Conservation (phyloP, 768 basidiomycete genomes). For the Lentinula boryana region DNA sequence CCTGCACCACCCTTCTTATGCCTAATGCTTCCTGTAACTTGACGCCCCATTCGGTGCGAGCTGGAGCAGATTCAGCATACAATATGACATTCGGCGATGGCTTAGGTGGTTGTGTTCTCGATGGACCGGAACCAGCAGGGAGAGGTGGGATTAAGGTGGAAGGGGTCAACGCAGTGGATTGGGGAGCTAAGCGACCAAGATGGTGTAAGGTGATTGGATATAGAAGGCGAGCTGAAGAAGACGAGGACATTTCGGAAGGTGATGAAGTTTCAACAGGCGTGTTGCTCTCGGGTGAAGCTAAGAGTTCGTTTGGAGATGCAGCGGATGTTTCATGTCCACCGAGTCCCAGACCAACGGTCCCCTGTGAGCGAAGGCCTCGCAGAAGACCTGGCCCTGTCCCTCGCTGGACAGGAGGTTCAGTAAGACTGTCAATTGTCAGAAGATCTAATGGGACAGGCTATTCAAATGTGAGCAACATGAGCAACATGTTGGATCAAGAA, state of each 20-base stretch:
- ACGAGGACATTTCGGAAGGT: conserved; percentile 1
- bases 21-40: conserved; percentile 87
- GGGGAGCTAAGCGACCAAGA: conserved; percentile 53
- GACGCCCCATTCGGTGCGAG: conserved; percentile 80
- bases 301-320: not conserved
- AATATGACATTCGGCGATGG: conserved; percentile 54
- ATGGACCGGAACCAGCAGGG: conserved; percentile 87
- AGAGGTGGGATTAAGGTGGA: conserved; percentile 46
- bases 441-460: conserved; percentile 94
- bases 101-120: conserved; percentile 69
- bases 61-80: conserved; percentile 76
- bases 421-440: conserved; percentile 77
- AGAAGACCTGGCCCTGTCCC: conserved; percentile 54
- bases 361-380: conserved; percentile 42
- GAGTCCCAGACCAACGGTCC: not conserved
- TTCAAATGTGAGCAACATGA: not conserved
- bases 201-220: conserved; percentile 88
- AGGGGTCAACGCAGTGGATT: not conserved
- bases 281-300: not conserved
- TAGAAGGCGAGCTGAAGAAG: conserved; percentile 63
- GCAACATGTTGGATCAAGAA: not conserved
- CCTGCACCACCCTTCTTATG: conserved; percentile 79
- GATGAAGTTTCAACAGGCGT: conserved; percentile 4
- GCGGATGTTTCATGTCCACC: not conserved
- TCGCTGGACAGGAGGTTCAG: conserved; percentile 72